These are phyloP conservation scores for Podosphaera aphanis DNA, from an alignment of 2,329 filamentous ascomycete species.

Conservation along the genomic window DNA sequence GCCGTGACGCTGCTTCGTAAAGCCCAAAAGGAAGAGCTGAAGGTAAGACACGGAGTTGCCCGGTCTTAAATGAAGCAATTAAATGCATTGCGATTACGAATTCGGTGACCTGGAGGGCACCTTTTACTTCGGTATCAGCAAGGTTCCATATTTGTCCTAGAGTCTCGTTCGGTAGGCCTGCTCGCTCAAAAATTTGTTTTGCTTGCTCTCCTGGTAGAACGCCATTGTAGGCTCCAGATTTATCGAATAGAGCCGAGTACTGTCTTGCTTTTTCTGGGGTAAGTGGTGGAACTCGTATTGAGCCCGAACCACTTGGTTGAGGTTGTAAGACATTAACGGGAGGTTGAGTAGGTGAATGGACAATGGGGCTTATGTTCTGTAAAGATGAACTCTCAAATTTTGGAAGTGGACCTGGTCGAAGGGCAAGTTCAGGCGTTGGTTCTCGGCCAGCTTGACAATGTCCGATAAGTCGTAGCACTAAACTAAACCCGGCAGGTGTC, in stretches of 20 bases:
- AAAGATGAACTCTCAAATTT: conserved; percentile 56
- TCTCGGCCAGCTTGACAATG: conserved; percentile 78
- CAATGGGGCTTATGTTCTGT: conserved; percentile 19
- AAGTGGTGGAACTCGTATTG: conserved; percentile 71
- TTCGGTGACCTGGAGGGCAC: conserved; percentile 64
- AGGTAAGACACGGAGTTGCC: conserved; percentile 56
- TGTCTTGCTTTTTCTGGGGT: conserved; percentile 73
- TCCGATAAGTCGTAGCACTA: conserved; percentile 81
- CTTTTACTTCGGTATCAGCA: conserved; percentile 79
- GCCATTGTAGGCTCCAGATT: conserved; percentile 56
- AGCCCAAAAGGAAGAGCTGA: conserved; percentile 60
- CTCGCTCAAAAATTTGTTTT: conserved; percentile 87
- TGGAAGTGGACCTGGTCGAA: conserved; percentile 70
- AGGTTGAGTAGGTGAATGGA: conserved; percentile 24
- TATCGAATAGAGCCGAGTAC: conserved; percentile 75
- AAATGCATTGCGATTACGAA: conserved; percentile 98
- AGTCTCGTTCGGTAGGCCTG: conserved; percentile 67
- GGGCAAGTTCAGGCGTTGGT: conserved; percentile 57
- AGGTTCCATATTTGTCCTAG: conserved; percentile 92
- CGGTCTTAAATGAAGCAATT: conserved; percentile 72
- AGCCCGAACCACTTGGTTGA: conserved; percentile 36
- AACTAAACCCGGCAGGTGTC: conserved; percentile 76
- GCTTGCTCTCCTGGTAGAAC: conserved; percentile 66
- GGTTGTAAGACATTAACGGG: conserved; percentile 23
- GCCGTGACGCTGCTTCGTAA: conserved; percentile 70